Base-by-base conservation (phyloP, 257 asterid genomes). In the Verbena officinalis region DNA sequence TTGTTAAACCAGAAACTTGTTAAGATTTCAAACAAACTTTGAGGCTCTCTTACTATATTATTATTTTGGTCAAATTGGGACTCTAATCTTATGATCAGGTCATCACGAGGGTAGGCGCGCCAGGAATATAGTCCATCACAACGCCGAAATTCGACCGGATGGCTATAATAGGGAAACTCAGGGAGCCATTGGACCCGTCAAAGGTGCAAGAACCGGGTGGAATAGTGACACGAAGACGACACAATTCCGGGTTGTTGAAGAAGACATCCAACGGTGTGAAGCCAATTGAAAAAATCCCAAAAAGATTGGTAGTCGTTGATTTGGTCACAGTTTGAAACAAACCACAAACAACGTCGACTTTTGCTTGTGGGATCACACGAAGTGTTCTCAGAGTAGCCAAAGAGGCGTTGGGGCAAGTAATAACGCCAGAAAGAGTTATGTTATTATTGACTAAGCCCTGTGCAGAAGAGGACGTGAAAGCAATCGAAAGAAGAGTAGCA, bases 321-420 rank as follows among this genome's bases (percentile, higher is more conserved):
- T 55, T 62, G 19, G 39, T 46, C 65, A 36, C 65, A 9, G 9
- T 62, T 9, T 13, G 42, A 0, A 62, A 4, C 5, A 64, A 54
- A 16, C 71, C 71, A 49, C 67, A 64, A 13, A 56, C 71, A 27
- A 64, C 67, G 0, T 72, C 71, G 0, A 72, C 77, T 31, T 4
- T 9, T 57, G 77, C 72, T 8, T 57, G 57, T 4, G 72, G 72
- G 62, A 72, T 40, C 3, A 57, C 38, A 0, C 12, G 39, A 21
- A 36, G 57, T 2, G 67, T 72, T 49, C n/a, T 15, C 1, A 8
- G 62, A 30, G 24, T 3, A 2, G 67, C 62, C 15, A 72, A 9
- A 7, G 67, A 65, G 42, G 67, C 16, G n/a, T 72, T 56, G 9
- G 23, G 14, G 20, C 63, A 64, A 36, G 62, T 46, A 13, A 64